Conservation (phyloP, 805 yeast species). For the Metschnikowia rubicola region DNA sequence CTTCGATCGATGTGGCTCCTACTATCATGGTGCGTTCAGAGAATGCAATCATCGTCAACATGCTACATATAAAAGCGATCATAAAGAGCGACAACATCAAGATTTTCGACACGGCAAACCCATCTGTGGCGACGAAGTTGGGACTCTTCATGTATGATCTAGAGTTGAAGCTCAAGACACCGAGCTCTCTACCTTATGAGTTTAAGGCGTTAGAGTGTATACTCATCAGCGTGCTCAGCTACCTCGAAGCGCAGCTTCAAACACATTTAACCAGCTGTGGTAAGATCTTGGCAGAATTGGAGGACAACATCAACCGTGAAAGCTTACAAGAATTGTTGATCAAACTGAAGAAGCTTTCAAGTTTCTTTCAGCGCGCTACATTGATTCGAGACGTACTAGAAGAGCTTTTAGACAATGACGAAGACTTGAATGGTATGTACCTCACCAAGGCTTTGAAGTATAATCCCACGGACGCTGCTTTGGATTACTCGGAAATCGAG, state of each 20-base stretch:
- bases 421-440: slow-evolving; percentile 78
- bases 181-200: slow-evolving; percentile 49
- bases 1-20: slow-evolving; percentile 80
- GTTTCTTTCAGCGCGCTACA: slow-evolving; percentile 70
- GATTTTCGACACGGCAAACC: slow-evolving; percentile 74
- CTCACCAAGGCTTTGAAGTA: slow-evolving; percentile 43
- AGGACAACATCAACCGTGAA: slow-evolving; percentile 74
- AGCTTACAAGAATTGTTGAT: slow-evolving; percentile 69
- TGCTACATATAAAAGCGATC: slow-evolving; percentile 85
- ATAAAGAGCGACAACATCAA: slow-evolving; percentile 76
- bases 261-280: slow-evolving; percentile 58
- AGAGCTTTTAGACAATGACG: slow-evolving; percentile 82
- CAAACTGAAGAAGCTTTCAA: slow-evolving; percentile 64
- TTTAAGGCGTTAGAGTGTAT: slow-evolving; percentile 82
- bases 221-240: slow-evolving; percentile 73
- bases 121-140: slow-evolving; percentile 63
- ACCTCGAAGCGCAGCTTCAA: slow-evolving; percentile 71
- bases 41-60: slow-evolving; percentile 72
- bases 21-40: slow-evolving; percentile 74
- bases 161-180: slow-evolving; percentile 59
- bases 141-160: slow-evolving; percentile 83
- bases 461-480: slow-evolving; percentile 15
- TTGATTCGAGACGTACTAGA: slow-evolving; percentile 80
- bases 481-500: slow-evolving; percentile 70
- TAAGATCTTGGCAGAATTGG: slow-evolving; percentile 62